Percentiles rank a stretch among this genome's conserved stretches.
These are phyloP conservation scores for Aureobasidium melanogenum DNA, from an alignment of 2,329 filamentous ascomycete genomes.

Conservation along the genomic window DNA sequence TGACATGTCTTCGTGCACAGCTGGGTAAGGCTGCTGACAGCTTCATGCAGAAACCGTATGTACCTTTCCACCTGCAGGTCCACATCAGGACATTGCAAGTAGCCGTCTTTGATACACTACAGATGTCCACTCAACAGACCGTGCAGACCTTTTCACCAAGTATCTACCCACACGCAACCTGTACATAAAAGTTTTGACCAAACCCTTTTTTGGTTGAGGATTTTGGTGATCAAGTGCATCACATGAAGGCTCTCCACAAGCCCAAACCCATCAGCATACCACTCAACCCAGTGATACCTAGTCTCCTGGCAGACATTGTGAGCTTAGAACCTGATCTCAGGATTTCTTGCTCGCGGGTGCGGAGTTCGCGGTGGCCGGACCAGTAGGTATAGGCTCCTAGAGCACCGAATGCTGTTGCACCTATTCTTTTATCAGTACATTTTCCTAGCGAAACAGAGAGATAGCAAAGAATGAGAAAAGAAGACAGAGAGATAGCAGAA, in stretches of 20 bases:
- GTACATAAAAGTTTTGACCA: too few relatives aligned
- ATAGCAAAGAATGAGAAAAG: neutral
- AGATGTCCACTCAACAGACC: too few relatives aligned
- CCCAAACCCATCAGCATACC: conserved; percentile 35
- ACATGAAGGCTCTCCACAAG: conserved; percentile 31
- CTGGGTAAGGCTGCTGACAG: neutral
- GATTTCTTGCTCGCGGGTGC: conserved; percentile 32
- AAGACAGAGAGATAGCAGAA: neutral
- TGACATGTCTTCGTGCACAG: neutral
- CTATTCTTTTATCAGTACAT: conserved; percentile 19
- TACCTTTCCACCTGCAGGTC: neutral
- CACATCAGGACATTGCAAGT: neutral
- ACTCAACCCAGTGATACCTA: conserved; percentile 30
- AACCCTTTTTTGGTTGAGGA: too few relatives aligned
- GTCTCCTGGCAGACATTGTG: conserved; percentile 31
- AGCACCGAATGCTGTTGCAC: conserved; percentile 36
- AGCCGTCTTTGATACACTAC: neutral
- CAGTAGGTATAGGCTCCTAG: conserved; percentile 39
- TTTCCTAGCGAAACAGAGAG: too few relatives aligned
- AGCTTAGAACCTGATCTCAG: conserved; percentile 32
- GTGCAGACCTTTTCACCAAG: too few relatives aligned
- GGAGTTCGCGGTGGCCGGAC: conserved; percentile 37
- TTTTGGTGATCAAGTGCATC: too few relatives aligned
- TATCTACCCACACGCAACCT: neutral
- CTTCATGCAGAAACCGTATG: neutral